Evolutionary conservation across 441 rosid genomes (phyloP), one percentile per base, ranked within the genome.

Genomic region (Pelargonium citronellum): DNA sequence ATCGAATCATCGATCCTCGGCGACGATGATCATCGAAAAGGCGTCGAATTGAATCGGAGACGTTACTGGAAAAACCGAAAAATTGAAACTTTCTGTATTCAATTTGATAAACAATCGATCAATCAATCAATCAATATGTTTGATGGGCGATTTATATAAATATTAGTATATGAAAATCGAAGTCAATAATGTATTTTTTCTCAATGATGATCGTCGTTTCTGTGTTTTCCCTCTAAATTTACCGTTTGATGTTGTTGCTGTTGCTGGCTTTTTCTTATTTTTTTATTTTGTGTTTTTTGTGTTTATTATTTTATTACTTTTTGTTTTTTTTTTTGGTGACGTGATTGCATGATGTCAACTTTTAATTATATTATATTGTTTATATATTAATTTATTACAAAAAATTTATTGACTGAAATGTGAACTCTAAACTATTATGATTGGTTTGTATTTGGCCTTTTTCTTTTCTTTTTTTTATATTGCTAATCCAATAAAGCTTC

Each of bases 1-100:
- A 27, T 30, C 19, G 17, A 64, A 64, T 34, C 20, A 39, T 16
- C 19, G 46, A 37, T 37, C 46, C 15, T 64, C 65, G 39, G 41
- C 13, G 65, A 71, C 67, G 69, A 22, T 61, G 71, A 70, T 49
- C 72, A 77, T 58, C 16, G 7, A 24, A 5, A 2, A 61, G 41
- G 41, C 39, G 39, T 7, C 39, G 17, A 24, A 24, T 61, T 24
- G 65, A 61, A 22, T 7, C 8, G 19, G 24, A 57, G 22, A 19
- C 62, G 64, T 9, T 9, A 58, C 30, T 2, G 27, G 27, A 27
- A 9, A 20, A 58, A 8, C 7, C 12, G 13, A 58, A 58, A 20
- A 17, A 1, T 3, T 19, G 30, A 58, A 20, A 8, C 13, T 7
- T 24, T 27, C 30, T 1, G 2, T 20, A 24, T 22, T 61, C 12